Evolutionary conservation across 2,329 filamentous ascomycete genomes (phyloP).

Genomic region (Exophiala spinifera): DNA sequence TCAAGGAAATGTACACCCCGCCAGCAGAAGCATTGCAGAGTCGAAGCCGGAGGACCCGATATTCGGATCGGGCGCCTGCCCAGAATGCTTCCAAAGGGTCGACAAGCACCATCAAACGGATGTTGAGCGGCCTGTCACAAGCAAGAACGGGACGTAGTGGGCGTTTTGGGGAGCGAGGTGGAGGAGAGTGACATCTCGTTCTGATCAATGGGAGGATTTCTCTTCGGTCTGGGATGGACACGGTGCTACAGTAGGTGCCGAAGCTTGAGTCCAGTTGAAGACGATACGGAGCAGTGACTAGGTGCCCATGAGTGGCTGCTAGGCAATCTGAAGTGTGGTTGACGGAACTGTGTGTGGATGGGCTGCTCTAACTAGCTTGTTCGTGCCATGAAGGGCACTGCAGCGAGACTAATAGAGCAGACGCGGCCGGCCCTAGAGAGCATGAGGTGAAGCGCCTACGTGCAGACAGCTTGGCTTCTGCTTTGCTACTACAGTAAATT

Average conservation of each 20-base stretch:
- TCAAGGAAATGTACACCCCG: slow-evolving; percentile 6
- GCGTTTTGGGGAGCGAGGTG: not conserved
- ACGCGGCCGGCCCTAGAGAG: not conserved
- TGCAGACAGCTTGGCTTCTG: not conserved
- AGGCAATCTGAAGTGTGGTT: not conserved
- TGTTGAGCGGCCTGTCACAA: not conserved
- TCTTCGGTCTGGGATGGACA: not conserved
- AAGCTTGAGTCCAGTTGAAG: not conserved
- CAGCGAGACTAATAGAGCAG: not conserved
- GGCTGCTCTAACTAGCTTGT: not conserved
- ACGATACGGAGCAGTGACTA: not conserved
- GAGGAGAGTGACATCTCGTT: not conserved
- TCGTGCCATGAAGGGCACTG: not conserved
- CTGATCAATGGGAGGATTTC: not conserved
- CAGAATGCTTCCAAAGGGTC: not conserved
- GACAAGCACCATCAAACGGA: not conserved
- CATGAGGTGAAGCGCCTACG: not conserved
- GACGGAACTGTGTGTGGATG: not conserved
- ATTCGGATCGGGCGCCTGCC: not conserved
- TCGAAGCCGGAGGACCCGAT: too few species aligned
- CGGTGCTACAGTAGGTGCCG: not conserved
- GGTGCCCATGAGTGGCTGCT: not conserved
- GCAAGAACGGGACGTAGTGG: not conserved
- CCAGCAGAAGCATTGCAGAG: not conserved
- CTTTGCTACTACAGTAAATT: too few species aligned